These are phyloP conservation scores for Vanrija pseudolonga DNA, from an alignment of 1,284 basidiomycete genomes.

Conservation along the genomic window DNA sequence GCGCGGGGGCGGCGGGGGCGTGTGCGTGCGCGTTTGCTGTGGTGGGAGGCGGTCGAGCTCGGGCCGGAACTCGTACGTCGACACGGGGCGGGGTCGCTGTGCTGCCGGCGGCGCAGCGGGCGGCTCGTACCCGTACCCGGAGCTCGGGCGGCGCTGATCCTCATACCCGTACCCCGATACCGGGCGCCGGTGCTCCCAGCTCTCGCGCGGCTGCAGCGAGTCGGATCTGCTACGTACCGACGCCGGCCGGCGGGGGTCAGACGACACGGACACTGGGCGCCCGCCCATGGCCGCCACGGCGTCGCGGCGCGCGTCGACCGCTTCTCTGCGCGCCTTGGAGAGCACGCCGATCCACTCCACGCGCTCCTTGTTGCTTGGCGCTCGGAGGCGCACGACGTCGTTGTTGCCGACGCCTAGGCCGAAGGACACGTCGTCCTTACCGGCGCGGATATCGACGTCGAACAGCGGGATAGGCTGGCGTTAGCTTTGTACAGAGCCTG, in stretches of 20 bases:
- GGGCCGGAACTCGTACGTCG: neutral
- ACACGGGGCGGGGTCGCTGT: neutral
- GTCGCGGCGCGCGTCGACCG: slow-evolving; percentile 4
- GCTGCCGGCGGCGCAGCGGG: neutral
- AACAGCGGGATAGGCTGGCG: slow-evolving; percentile 52
- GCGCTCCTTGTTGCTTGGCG: slow-evolving; percentile 10
- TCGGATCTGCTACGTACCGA: neutral
- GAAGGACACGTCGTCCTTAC: slow-evolving; percentile 59
- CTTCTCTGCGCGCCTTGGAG: slow-evolving; percentile 3
- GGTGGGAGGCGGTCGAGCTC: too few species aligned
- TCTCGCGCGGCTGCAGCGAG: neutral
- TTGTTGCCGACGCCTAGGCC: slow-evolving; percentile 48
- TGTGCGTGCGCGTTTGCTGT: too few species aligned
- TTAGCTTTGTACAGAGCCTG: slow-evolving; percentile 48
- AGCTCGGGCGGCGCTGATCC: neutral
- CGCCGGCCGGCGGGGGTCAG: neutral
- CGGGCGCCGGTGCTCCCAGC: neutral
- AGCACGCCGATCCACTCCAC: slow-evolving; percentile 27
- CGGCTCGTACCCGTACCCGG: too few species aligned
- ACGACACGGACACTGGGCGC: neutral
- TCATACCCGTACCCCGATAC: neutral
- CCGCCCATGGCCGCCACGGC: neutral
- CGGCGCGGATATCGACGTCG: slow-evolving; percentile 49
- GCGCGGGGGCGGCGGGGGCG: neutral
- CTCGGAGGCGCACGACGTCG: slow-evolving; percentile 11